Base-by-base conservation (phyloP, 164 flowering plant genomes). In the Dillenia suffruticosa region DNA sequence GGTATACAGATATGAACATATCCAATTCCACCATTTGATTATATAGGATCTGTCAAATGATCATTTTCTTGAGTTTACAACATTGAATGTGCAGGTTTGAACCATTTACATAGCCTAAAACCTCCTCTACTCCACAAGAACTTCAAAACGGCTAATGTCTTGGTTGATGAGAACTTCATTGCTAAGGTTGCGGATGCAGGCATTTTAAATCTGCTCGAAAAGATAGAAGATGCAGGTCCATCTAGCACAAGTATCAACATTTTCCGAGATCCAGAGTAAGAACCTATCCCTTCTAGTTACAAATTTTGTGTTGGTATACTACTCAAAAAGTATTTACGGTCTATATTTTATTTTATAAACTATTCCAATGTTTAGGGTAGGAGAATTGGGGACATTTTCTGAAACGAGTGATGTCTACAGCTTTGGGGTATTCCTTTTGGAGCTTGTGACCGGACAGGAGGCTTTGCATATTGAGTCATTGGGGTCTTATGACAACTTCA, bases 131-230 rank as follows among this genome's bases (percentile, higher is more conserved):
- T 78, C 32, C 92, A 89, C 76, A 76, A 70, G 63, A 77, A 82
- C 65, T 89, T 89, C 75, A 86, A 79, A 70, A 86, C 87, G 14
- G 72, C 81, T 22, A 86, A 89, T 69, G 90, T 89, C 50, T 55
- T 89, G 67, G 92, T 89, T 44, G 96, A 89, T 66, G 96, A 89
- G 74, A 81, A 79, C 69, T 86, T 88, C 77, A 86, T 71, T 58
- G 84, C 89, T 12, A 86, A 89, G 72, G 90, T 89, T 72, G 77
- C 92, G 58, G 92, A 89, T 74, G 81, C 81, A 14, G 92, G 92
- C 47, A 16, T 86, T 51, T 57, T 63, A 6, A 69, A 48, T 51
- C 64, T 86, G 26, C 82, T 86, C 12, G 78, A 77, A 65, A 74
- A 66, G 63, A 76, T 74, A 49, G 80, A 77, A 46, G 83, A 68